Evolutionary conservation across 768 basidiomycete genomes (phyloP), one percentile per base, ranked within the genome.

Genomic region (Podaxis sp.): DNA sequence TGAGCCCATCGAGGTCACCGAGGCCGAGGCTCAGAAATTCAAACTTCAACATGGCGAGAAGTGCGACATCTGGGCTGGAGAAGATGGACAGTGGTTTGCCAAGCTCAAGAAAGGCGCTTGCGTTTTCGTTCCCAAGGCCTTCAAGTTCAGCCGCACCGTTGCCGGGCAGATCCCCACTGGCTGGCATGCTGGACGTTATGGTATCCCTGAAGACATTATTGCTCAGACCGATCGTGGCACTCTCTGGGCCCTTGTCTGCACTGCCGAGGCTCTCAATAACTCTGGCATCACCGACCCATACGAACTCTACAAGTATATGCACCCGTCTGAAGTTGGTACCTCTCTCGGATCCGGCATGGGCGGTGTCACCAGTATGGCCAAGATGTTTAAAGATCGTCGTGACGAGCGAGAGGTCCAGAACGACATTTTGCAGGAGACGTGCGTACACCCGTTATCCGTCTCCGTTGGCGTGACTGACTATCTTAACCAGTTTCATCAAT

Each of bases 341-440:
- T 87, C 89, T 61, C 78, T 99, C 64, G 97, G 97, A 61, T 95
- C 93, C 70, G 97, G 97, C 67, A 99, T 99, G 96, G 97, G 97
- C 69, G 97, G 97, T 70, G 87, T 93, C 66, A 86, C 88, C 63
- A 92, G 91, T 71, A 82, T 98, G 78, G 83, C 89, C 56, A 89
- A 92, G 77, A 99, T 99, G 97, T 99, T 99, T 85, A 97, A 94
- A 76, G 97, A 99, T 73, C 90, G 97, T 65, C 91, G 95, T 44
- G 96, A 98, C 71, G 97, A 98, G 80, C 93, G 91, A 74, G 95
- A 98, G 38, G 95, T 99, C 1, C 97, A 99, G 77, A 99, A 96
- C 70, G 97, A 99, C 71, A 91, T 99, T 66, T 81, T 99, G 48
- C 97, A 99, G 75, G 97, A 99, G 76, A 99, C 97, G 91, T 95